These are phyloP conservation scores for Termitomyces sp. DNA, from an alignment of 768 basidiomycete genomes.

Conservation along the genomic window DNA sequence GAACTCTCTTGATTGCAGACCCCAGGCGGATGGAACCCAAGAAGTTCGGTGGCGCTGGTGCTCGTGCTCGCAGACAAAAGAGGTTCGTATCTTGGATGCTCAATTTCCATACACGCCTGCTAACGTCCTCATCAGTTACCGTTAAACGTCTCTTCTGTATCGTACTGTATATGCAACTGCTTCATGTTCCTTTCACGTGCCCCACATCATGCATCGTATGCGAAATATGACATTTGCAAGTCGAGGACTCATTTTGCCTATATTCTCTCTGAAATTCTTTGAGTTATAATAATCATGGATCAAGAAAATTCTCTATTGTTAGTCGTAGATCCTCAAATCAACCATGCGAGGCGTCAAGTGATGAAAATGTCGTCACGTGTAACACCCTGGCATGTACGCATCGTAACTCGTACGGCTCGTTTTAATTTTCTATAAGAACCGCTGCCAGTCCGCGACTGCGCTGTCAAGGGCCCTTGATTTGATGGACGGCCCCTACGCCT, in stretches of 20 bases:
- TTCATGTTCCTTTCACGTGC: constrained; percentile 43
- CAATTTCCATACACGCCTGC: not conserved
- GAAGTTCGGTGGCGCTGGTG: constrained; percentile 99
- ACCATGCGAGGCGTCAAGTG: not conserved
- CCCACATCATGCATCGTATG: constrained; percentile 34
- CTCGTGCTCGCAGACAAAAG: constrained; percentile 98
- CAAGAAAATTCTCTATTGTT: not conserved
- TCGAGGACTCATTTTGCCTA: not conserved
- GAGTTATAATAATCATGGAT: not conserved
- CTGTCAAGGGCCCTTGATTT: not conserved
- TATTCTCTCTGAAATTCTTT: not conserved
- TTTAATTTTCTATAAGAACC: not conserved
- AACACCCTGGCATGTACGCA: not conserved
- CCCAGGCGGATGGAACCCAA: constrained; percentile 98
- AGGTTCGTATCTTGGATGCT: constrained; percentile 48
- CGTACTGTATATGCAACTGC: constrained; percentile 35
- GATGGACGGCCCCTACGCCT: constrained; percentile 10
- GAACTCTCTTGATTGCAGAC: constrained; percentile 86
- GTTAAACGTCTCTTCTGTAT: constrained; percentile 46
- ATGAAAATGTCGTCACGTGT: constrained; percentile 4
- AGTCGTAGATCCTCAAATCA: not conserved
- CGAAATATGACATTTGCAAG: constrained; percentile 22
- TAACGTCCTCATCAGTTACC: constrained; percentile 58
- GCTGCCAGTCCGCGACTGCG: not conserved
- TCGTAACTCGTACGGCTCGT: not conserved